Evolutionary conservation across 148 eudicot genomes (phyloP).

Genomic region (Euryodendron excelsum): DNA sequence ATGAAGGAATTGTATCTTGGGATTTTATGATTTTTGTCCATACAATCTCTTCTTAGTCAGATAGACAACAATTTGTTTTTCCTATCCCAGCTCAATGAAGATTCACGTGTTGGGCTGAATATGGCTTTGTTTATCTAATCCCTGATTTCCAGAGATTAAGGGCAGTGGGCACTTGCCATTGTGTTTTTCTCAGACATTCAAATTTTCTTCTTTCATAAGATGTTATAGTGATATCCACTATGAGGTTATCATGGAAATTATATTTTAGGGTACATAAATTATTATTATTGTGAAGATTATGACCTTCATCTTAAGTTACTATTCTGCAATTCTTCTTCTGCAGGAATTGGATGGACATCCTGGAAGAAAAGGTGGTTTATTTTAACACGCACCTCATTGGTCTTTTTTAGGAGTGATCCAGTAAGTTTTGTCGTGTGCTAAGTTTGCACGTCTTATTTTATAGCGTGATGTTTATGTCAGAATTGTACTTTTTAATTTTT

Average conservation of each 20-base stretch:
- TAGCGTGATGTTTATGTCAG: neutral
- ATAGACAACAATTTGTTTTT: too few species aligned
- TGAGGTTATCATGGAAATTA: neutral
- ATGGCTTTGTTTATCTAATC: neutral
- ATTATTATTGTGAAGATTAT: neutral
- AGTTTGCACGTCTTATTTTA: neutral
- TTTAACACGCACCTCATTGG: constrained; percentile 84
- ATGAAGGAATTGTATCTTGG: too few species aligned
- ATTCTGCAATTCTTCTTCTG: constrained; percentile 16
- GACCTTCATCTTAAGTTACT: neutral
- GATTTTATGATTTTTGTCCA: too few species aligned
- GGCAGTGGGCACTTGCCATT: neutral
- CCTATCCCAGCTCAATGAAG: neutral
- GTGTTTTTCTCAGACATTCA: neutral
- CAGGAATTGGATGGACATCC: constrained; percentile 99
- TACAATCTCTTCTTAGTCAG: too few species aligned
- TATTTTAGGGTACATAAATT: neutral
- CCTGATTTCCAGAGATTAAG: neutral
- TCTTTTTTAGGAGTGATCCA: constrained; percentile 94
- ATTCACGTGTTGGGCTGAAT: neutral
- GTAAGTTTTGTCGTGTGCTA: constrained; percentile 49
- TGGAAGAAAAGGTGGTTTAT: constrained; percentile 99
- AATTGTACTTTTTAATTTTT: neutral
- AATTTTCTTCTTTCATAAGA: neutral
- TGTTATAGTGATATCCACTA: neutral